Base-by-base conservation (phyloP, 2,329 filamentous ascomycete species). In the Fusarium phyllophilum region DNA sequence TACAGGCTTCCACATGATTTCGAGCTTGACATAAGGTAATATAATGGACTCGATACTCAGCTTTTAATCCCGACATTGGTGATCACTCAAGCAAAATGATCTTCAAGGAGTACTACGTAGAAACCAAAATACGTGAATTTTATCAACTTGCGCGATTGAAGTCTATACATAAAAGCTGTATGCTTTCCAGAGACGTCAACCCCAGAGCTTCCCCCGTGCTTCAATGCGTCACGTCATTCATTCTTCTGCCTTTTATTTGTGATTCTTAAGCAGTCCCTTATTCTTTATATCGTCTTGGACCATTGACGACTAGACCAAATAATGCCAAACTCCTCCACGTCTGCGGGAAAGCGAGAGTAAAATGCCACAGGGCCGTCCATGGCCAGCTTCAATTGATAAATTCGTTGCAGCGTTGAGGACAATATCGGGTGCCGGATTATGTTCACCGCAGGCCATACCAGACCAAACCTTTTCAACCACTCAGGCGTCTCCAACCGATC, bases 381-480 rank as follows among this genome's bases (percentile, higher is more conserved):
- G 69, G 76, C 70, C 76, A 76, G 58, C 66, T 78, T 78, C 75
- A 78, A 78, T 77, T 78, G 76, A 75, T 75, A 78, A 77, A 66
- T 75, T 73, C 62, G 70, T 73, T 69, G 72, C 74, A 70, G 72
- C 72, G 74, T 77, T 72, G 66, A 65, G 73, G 71, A 76, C 68
- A 75, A 68, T 68, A 75, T 67, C 67, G 72, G 59, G 49, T 77
- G 74, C 70, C 56, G 62, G 68, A 58, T 49, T 68, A 66, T 67
- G 59, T 73, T 72, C 70, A 69, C 74, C 70, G 57, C 61, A 51
- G 69, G 67, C 55, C 72, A 71, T 63, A 66, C 64, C 67, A 69
- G 57, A 68, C 70, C 65, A 64, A 63, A 63, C 70, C 68, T 70
- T 76, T 75, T 70, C 63, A 76, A 70, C 76, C 66, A 70, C 52